Evolutionary conservation across 2,329 filamentous ascomycete species (phyloP).

Genomic region (Simplicillium sp.): DNA sequence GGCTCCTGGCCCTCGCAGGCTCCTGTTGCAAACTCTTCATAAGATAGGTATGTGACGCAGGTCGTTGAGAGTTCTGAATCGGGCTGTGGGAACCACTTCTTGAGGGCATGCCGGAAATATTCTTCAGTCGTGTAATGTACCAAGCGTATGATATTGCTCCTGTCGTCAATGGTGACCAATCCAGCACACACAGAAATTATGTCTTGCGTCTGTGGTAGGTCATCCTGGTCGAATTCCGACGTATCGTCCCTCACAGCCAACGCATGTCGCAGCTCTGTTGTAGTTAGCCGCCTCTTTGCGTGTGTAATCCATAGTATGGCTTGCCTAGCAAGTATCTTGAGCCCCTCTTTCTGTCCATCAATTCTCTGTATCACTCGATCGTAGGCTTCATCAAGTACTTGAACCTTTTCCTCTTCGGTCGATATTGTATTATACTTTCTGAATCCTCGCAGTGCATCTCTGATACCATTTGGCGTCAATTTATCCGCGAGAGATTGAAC

Average conservation of each 20-base stretch:
- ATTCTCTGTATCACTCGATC: conserved; percentile 28
- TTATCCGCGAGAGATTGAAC: not conserved
- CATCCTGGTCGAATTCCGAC: conserved; percentile 19
- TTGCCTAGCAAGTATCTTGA: conserved; percentile 22
- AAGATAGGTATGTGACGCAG: conserved; percentile 24
- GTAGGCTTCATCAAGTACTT: conserved; percentile 26
- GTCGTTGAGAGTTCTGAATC: not conserved
- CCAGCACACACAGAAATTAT: conserved; percentile 27
- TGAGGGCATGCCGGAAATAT: conserved; percentile 22
- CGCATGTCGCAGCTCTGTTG: conserved; percentile 27
- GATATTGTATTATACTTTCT: not conserved
- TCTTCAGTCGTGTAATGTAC: conserved; percentile 34
- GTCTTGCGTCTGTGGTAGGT: conserved; percentile 19
- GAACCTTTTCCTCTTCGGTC: not conserved
- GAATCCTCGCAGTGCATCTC: not conserved
- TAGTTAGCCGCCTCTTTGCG: conserved; percentile 20
- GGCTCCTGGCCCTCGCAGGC: too few species aligned
- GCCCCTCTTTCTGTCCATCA: conserved; percentile 18
- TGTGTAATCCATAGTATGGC: conserved; percentile 28
- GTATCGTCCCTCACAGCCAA: conserved; percentile 22
- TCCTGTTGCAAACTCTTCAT: conserved; percentile 12
- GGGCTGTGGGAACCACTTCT: conserved; percentile 15
- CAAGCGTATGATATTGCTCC: conserved; percentile 24
- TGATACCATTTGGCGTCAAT: not conserved
- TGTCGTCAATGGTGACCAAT: conserved; percentile 26